phyloP scores from a whole-genome alignment of 2,329 filamentous ascomycete species.

The Bipolaris zeicola region DNA sequence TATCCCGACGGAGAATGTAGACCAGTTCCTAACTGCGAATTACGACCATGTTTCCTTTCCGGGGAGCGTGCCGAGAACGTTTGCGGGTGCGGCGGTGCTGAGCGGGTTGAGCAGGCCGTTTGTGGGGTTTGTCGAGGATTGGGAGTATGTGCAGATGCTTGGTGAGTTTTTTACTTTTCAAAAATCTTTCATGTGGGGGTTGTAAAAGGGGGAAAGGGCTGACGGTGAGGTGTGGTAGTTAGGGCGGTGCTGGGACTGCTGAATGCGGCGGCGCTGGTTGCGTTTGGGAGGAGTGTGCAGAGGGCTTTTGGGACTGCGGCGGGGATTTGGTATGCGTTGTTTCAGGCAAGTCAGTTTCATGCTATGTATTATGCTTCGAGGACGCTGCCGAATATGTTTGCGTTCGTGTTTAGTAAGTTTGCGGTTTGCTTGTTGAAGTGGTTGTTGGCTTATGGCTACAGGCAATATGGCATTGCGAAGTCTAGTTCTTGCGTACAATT shows the following conservation, averaged over 20 bases:
- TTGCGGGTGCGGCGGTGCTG: slow-evolving; percentile 79
- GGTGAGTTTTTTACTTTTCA: slow-evolving; percentile 48
- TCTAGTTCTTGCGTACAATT: slow-evolving; percentile 56
- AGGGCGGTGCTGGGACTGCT: slow-evolving; percentile 76
- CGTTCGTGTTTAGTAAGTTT: slow-evolving; percentile 78
- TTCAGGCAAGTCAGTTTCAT: slow-evolving; percentile 89
- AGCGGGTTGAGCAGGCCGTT: slow-evolving; percentile 74
- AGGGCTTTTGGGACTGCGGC: slow-evolving; percentile 70
- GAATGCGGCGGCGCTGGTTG: slow-evolving; percentile 72
- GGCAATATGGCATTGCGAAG: slow-evolving; percentile 68
- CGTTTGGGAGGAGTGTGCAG: slow-evolving; percentile 68
- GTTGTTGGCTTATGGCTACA: slow-evolving; percentile 36
- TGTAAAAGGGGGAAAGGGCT: not conserved
- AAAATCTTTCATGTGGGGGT: not conserved
- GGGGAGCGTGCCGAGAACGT: slow-evolving; percentile 88
- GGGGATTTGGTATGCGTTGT: slow-evolving; percentile 77
- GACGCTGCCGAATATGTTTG: slow-evolving; percentile 95
- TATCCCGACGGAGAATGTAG: slow-evolving; percentile 64
- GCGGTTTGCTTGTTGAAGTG: too few relatives aligned
- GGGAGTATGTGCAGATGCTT: slow-evolving; percentile 62
- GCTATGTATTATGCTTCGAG: slow-evolving; percentile 89
- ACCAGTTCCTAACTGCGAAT: slow-evolving; percentile 60
- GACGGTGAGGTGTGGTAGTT: slow-evolving; percentile 53
- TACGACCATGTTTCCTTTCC: slow-evolving; percentile 94
- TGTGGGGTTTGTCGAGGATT: slow-evolving; percentile 61